Base-by-base conservation (phyloP, 805 yeast species). In the Lipomyces spencermartinsiae region DNA sequence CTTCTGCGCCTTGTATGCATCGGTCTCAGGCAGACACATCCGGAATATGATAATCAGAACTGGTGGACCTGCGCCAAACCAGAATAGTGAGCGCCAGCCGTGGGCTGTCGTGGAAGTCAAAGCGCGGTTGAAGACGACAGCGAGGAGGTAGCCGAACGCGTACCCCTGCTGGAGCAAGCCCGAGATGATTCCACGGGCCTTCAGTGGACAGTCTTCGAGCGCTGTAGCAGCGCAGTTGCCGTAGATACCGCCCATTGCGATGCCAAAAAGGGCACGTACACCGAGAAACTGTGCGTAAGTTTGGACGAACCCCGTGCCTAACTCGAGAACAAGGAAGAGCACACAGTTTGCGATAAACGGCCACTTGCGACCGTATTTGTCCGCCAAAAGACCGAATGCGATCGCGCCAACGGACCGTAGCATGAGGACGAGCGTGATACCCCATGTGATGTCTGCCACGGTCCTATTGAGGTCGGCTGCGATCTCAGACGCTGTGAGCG, bases 91-190 rank as follows among this genome's bases (percentile, higher is more conserved):
- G 74, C 92, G 82, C 94, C 94, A 89, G 7, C 85, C 83, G 70
- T 87, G 85, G 2, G 78, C 73, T 4, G 84, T 76, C 67, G 83
- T 83, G 25, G 25, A 10, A 12, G 60, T 74, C 67, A 88, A 80
- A 10, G 91, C 92, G 69, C 92, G 82, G 75, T 80, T 85, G 79
- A 89, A 89, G 19, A 86, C 80, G 37, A 86, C 89, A 0, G 87
- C 90, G 29, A 88, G 80, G 63, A 89, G 82, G 74, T 87, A 88
- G 10, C 93, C 93, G 70, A 89, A 81, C 9, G 89, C 89, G 71
- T 89, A 92, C 68, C 97, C 97, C 76, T 91, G 90, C 78, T 91
- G 97, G 76, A 92, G 85, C 54, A 90, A 76, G 59, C 93, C 93
- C n/a, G 89, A 84, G 33, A 89, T 76, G 58, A 87, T 78, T 51